A percentile compares a stretch with the other conserved stretches of the same genome.
Evolutionary conservation across 139 green algal genomes (phyloP).

Genomic region (Ettlia oleoabundans): DNA sequence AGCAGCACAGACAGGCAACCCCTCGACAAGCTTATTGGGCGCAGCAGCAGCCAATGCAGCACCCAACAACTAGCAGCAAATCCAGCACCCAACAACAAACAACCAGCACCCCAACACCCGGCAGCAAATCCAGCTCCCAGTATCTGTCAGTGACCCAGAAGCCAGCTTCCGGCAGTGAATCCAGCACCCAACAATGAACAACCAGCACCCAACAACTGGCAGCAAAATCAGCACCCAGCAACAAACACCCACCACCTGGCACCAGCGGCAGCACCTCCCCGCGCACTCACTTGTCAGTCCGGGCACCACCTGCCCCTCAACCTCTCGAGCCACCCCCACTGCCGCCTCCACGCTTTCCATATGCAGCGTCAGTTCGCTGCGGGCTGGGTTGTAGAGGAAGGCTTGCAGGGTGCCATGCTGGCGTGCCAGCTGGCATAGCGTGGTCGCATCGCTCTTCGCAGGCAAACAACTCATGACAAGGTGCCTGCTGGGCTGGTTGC

Average conservation of each 20-base stretch:
- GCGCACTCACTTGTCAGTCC: not conserved
- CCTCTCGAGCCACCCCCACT: not conserved
- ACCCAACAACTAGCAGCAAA: not conserved
- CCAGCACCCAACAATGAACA: not conserved
- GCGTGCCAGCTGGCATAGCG: not conserved
- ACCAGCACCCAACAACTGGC: too few relatives aligned
- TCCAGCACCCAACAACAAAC: not conserved
- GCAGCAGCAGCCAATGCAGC: not conserved
- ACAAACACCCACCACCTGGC: not conserved
- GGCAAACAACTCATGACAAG: conserved; percentile 1
- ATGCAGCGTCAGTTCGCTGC: not conserved
- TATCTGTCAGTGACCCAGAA: too few relatives aligned
- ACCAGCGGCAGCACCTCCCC: not conserved
- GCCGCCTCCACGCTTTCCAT: not conserved
- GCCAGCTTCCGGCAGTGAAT: not conserved
- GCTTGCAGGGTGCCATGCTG: not conserved
- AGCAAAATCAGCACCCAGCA: not conserved
- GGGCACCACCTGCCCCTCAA: not conserved
- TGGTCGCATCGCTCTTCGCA: not conserved
- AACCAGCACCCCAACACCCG: not conserved
- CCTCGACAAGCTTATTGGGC: too few relatives aligned
- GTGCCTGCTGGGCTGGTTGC: conserved; percentile 21
- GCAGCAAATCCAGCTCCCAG: not conserved
- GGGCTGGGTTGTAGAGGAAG: not conserved
- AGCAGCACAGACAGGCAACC: too few relatives aligned